Evolutionary conservation across 768 basidiomycete genomes (phyloP), one percentile per base, ranked within the genome.

Genomic region (Collybiopsis confluens): DNA sequence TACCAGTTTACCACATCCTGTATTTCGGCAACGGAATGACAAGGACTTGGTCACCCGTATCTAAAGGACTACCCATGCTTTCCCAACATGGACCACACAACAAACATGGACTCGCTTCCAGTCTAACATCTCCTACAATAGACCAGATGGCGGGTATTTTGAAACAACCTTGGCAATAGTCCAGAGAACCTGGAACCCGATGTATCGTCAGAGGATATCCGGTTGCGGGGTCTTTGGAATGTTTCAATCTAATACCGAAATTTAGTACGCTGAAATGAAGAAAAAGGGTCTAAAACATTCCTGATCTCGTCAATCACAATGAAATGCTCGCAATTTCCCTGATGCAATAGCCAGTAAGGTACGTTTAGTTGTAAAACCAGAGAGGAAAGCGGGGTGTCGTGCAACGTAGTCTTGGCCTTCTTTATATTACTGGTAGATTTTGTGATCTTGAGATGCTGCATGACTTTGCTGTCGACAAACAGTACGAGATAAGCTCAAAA

Each of bases 301-400:
- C 92, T 77, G 56, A 93, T 84, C 57, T 87, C 78, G 55, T 90
- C 83, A 36, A 92, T 57, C 20, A 86, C 78, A 20, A 91, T 59
- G 64, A 85, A 88, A 62, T 93, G 91, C 59, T 92, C 89, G 62
- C 91, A 93, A 60, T 81, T 86, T 30, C 90, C 91, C 51, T 79
- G 77, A 61, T 93, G 91, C 16, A 92, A 70, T 52, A 92, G 70
- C 83, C 87, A 90, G 59, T 93, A 92, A 0, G 92, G 92, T 61
- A 86, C 76, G 59, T 88, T 79, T 35, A 90, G 65, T 28, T 84
- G 78, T 20, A 92, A 65, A 3, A 73, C 68, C 21, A 92, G 75
- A 1, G 81, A 77, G 1, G 72, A 66, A 37, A 92, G 69, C 8
- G 63, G 52, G 7, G 80, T 81, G 51, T 82, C 73, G 50, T 70